Evolutionary conservation across 1,284 basidiomycete species (phyloP).

Genomic region (Amylostereum areolatum): DNA sequence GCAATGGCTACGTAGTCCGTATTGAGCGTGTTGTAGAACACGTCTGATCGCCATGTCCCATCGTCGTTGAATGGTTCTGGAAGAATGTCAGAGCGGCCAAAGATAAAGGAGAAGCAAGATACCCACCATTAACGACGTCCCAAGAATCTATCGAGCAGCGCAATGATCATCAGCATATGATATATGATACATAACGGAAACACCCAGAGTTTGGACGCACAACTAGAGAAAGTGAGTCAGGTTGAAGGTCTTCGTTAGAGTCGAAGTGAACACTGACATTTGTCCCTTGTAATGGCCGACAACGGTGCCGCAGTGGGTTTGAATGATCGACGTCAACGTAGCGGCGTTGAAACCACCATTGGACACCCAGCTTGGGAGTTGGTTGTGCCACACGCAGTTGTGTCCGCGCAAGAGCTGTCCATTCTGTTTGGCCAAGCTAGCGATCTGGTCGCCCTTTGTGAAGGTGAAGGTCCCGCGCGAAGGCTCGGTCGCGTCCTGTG

Average conservation of each 20-base stretch:
- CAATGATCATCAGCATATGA: not conserved
- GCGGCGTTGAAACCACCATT: constrained; percentile 5
- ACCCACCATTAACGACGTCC: constrained; percentile 34
- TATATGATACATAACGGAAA: not conserved
- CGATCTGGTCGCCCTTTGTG: constrained; percentile 33
- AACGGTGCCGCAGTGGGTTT: constrained; percentile 30
- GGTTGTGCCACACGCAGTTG: constrained; percentile 46
- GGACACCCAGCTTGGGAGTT: constrained; percentile 41
- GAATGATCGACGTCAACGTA: constrained; percentile 24
- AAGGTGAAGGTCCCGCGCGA: constrained; percentile 31
- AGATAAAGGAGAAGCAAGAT: not conserved
- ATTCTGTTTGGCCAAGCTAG: constrained; percentile 41
- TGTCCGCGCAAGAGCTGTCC: constrained; percentile 42
- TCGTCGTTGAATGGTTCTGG: constrained; percentile 53
- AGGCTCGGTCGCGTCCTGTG: not conserved
- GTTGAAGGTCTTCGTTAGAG: no score
- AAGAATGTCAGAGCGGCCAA: not conserved
- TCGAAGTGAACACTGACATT: constrained; percentile 3
- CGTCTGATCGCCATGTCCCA: constrained; percentile 40
- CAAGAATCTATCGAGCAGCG: constrained; percentile 16
- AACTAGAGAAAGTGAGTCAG: no score
- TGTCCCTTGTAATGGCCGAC: constrained; percentile 33
- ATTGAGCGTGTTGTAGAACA: constrained; percentile 44
- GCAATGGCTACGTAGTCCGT: constrained; percentile 37
- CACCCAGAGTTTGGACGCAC: not conserved